phyloP scores from a whole-genome alignment of 768 basidiomycete species.

The Tubosaeta brunneosetosa region DNA sequence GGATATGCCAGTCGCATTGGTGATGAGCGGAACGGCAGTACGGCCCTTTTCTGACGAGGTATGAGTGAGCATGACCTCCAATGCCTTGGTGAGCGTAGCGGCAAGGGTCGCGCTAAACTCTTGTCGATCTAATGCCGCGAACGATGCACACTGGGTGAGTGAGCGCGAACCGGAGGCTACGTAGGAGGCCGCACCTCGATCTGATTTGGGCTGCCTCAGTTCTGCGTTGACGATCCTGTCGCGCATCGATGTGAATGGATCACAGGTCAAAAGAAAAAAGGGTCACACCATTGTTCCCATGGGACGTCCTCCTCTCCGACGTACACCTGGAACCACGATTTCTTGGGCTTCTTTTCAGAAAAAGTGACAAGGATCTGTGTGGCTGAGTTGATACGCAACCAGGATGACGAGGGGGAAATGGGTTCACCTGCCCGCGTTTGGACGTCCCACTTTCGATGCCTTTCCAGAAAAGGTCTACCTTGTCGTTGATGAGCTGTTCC shows the following conservation, averaged over 20 bases:
- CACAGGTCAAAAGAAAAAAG: not conserved
- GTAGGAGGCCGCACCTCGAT: constrained; percentile 42
- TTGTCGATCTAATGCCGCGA: constrained; percentile 35
- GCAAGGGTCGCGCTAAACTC: constrained; percentile 57
- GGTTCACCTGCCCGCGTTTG: constrained; percentile 64
- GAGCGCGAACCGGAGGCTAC: not conserved
- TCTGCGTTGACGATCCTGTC: constrained; percentile 79
- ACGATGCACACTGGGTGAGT: not conserved
- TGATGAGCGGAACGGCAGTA: constrained; percentile 71
- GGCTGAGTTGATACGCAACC: not conserved
- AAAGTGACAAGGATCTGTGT: constrained; percentile 62
- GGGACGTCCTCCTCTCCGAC: constrained; percentile 76
- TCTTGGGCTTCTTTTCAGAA: constrained; percentile 72
- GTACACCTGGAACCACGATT: constrained; percentile 72
- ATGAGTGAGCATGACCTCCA: constrained; percentile 68
- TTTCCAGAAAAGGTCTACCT: constrained; percentile 76
- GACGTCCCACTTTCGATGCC: constrained; percentile 58
- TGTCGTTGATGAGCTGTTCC: constrained; percentile 67
- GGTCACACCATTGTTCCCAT: constrained; percentile 77
- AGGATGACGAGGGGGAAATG: not conserved
- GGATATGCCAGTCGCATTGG: constrained; percentile 69
- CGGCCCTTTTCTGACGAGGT: constrained; percentile 78
- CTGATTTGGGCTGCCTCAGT: constrained; percentile 64
- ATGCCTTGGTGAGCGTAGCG: constrained; percentile 56
- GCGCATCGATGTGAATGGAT: not conserved